phyloP scores from a whole-genome alignment of 129 eudicot species.

The Oenanthe sinensis region DNA sequence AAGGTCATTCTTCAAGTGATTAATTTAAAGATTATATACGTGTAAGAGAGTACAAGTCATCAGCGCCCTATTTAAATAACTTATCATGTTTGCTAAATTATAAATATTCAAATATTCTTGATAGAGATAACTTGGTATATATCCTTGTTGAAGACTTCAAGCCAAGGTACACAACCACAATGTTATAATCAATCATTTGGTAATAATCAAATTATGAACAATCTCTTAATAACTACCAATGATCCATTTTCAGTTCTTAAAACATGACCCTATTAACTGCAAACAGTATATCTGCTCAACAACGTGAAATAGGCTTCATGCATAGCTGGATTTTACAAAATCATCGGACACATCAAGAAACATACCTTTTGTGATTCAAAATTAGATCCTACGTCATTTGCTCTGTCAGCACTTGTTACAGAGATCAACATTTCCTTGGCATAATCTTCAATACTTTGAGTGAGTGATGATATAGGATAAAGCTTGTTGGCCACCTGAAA shows the following conservation, averaged over 20 bases:
- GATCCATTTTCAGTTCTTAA: neutral
- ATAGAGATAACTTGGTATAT: neutral
- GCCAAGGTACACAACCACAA: neutral
- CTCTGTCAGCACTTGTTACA: conserved; percentile 29
- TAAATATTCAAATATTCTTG: neutral
- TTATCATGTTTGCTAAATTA: neutral
- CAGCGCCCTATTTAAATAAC: neutral
- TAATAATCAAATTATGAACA: neutral
- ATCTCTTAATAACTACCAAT: neutral
- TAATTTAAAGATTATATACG: neutral
- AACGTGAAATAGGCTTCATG: neutral
- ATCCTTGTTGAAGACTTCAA: neutral
- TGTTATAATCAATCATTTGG: neutral
- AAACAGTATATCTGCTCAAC: neutral
- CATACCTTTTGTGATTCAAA: conserved; percentile 53
- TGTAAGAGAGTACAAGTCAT: neutral
- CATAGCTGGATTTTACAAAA: neutral
- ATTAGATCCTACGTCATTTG: conserved; percentile 34
- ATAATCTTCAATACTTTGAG: conserved; percentile 75
- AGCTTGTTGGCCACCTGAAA: conserved; percentile 93
- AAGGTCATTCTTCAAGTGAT: neutral
- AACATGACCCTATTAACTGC: neutral
- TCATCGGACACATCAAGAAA: neutral
- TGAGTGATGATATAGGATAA: conserved; percentile 64
- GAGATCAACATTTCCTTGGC: conserved; percentile 74